Percentiles rank a stretch among this genome's conserved stretches.
Evolutionary conservation across 345 rosid genomes (phyloP).

Genomic region (Ceriops tagal): DNA sequence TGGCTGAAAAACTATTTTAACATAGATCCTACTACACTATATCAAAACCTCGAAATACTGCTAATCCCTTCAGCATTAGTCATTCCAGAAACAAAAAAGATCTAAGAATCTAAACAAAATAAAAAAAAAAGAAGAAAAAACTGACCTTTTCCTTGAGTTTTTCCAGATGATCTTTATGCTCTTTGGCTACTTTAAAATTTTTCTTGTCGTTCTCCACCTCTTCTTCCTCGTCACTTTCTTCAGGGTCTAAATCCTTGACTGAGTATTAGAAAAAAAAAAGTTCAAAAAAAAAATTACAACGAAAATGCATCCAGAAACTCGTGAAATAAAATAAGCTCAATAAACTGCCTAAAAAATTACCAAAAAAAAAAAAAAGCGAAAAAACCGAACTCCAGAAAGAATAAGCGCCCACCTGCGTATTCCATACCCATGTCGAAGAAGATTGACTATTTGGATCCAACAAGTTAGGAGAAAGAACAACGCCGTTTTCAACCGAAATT

Average conservation of each 20-base stretch:
- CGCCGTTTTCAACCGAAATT: too few relatives aligned
- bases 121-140: neutral
- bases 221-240: constrained; percentile 12
- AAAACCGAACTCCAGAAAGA: neutral
- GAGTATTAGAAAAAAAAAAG: neutral
- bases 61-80: neutral
- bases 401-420: constrained; percentile 17
- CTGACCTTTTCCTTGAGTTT: constrained; percentile 68
- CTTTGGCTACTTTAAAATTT: constrained; percentile 35
- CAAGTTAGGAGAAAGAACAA: too few relatives aligned
- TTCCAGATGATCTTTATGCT: constrained; percentile 70
- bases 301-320: neutral
- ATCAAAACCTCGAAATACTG: too few relatives aligned
- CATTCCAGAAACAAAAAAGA: neutral
- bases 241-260: constrained; percentile 26
- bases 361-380: neutral
- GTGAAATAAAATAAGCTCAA: too few relatives aligned
- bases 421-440: constrained; percentile 16
- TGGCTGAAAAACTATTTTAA: too few relatives aligned
- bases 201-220: neutral
- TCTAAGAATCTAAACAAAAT: neutral
- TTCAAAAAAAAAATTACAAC: neutral
- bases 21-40: too few relatives aligned
- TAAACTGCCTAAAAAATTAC: too few relatives aligned
- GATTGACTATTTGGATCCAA: neutral